These are phyloP conservation scores for Xanthoceras sorbifolium DNA, from an alignment of 345 rosid genomes.

Conservation along the genomic window DNA sequence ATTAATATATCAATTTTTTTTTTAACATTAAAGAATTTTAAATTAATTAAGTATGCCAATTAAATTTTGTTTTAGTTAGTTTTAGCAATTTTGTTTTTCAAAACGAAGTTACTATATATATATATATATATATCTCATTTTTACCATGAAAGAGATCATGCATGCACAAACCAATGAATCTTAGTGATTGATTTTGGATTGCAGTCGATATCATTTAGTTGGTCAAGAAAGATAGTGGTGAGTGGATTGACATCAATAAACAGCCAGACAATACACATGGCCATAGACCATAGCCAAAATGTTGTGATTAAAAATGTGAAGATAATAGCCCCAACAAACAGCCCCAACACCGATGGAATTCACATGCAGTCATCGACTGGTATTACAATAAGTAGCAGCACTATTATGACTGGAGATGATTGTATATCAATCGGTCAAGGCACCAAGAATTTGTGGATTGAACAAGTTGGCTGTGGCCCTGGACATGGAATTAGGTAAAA, in stretches of 20 bases:
- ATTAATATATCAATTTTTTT: too few relatives aligned
- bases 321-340: slow-evolving; percentile 40
- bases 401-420: slow-evolving; percentile 61
- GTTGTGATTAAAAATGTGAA: slow-evolving; percentile 40
- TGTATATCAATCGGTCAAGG: slow-evolving; percentile 66
- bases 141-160: background rate
- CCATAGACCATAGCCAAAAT: slow-evolving; percentile 44
- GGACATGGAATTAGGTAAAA: slow-evolving; percentile 66
- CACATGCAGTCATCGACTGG: slow-evolving; percentile 46
- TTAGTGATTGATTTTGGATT: too few relatives aligned
- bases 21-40: too few relatives aligned
- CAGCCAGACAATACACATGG: slow-evolving; percentile 58
- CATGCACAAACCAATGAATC: too few relatives aligned
- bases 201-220: slow-evolving; percentile 16
- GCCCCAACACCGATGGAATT: slow-evolving; percentile 77
- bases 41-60: too few relatives aligned
- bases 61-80: too few relatives aligned
- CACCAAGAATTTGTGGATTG: slow-evolving; percentile 49
- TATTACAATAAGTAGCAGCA: slow-evolving; percentile 40
- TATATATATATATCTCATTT: too few relatives aligned
- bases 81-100: too few relatives aligned
- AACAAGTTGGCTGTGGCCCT: slow-evolving; percentile 57
- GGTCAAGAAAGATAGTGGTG: slow-evolving; percentile 43
- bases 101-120: too few relatives aligned
- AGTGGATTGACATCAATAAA: slow-evolving; percentile 53